Conservation (phyloP, 306 rosid genomes). For the Herpetospermum pedunculosum region DNA sequence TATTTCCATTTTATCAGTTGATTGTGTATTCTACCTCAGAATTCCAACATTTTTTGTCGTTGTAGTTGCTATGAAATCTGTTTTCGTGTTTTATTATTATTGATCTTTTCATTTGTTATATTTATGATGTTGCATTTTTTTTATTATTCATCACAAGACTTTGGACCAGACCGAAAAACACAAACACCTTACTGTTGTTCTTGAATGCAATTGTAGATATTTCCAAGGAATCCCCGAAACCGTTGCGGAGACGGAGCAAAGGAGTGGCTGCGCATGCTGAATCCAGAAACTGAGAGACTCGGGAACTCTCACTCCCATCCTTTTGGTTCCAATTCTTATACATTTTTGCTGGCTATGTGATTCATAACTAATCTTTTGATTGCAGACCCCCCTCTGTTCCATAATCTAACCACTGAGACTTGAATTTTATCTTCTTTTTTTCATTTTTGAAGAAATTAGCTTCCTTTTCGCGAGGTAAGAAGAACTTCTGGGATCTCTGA, state of each 20-base stretch:
- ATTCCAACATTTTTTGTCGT: not conserved
- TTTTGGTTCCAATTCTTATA: conserved; percentile 16
- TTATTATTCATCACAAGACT: not conserved
- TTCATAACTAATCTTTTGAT: conserved; percentile 9
- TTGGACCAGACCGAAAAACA: not conserved
- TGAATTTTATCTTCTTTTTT: not conserved
- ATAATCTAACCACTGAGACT: conserved; percentile 15
- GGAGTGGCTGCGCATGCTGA: conserved; percentile 93
- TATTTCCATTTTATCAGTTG: not conserved
- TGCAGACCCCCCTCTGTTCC: conserved; percentile 24
- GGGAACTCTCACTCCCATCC: conserved; percentile 2
- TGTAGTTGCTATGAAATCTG: not conserved
- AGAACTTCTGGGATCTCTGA: conserved; percentile 18
- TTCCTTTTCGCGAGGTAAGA: conserved; percentile 19
- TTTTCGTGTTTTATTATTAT: too few species aligned
- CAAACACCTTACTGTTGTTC: not conserved
- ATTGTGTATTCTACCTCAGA: not conserved
- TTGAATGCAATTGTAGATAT: conserved; percentile 43
- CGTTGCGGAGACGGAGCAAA: conserved; percentile 58
- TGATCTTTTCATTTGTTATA: not conserved
- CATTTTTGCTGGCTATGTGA: conserved; percentile 27
- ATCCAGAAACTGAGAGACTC: conserved; percentile 6
- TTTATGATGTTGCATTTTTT: not conserved
- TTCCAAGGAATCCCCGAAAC: conserved; percentile 89
- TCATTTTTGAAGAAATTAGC: conserved; percentile 17